Evolutionary conservation across 2,329 filamentous ascomycete genomes (phyloP), one percentile per base, ranked within the genome.

Genomic region (Rutstroemia sp.): DNA sequence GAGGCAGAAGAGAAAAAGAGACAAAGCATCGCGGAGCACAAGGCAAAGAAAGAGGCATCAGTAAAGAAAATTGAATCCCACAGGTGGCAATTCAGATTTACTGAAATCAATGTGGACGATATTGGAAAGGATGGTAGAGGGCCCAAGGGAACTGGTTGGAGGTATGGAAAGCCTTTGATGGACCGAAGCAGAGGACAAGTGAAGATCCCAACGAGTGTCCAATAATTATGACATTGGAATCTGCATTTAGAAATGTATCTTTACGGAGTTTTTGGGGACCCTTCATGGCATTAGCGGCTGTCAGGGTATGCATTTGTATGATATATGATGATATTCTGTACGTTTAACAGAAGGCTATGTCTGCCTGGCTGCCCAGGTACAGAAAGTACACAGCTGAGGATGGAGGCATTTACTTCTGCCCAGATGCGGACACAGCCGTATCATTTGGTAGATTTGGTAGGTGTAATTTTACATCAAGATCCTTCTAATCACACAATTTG

Each of bases 191-290:
- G 78, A 63, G 83, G 81, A n/a, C 67, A 79, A 67, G 71, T 85
- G 72, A 87, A 87, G 77, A 87, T 87, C 66, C 84, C 85, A 21
- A 85, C 79, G 38, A 79, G 75, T 53, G 81, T 86, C 54, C 60
- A 57, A 44, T 67, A 42, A 42, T 42, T 14, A 42, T 52, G 41
- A 58, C 55, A 49, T 56, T 8, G 49, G 30, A 8, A 37, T 16
- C 19, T 56, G 39, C 14, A 52, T 19, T 54, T 30, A 19, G 50
- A 55, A 44, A 44, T 50, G 38, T 45, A 51, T 23, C 34, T 50
- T 21, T 46, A 21, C 19, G 54, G 54, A 56, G 54, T 56, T 56
- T 56, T 46, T 14, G 9, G 44, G 30, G 46, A 14, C 5, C 21
- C 37, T 50, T 51, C 27, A 55, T 55, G 53, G 37, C 38, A 50